These are phyloP conservation scores for Lachancea sp. DNA, from an alignment of 805 yeast genomes.

Conservation along the genomic window DNA sequence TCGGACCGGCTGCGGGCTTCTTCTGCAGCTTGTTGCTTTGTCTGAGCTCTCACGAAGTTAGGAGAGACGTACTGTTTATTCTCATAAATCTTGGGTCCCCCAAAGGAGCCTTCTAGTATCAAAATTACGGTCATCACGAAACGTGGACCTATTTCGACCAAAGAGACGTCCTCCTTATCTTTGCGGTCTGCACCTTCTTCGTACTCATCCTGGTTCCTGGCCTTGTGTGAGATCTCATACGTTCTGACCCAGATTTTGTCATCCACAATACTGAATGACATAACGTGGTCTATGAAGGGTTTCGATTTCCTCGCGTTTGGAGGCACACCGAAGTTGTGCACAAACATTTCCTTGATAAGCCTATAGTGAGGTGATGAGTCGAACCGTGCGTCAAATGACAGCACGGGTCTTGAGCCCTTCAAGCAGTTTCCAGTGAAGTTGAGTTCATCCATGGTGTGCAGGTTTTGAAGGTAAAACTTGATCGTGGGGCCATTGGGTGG, in stretches of 20 bases:
- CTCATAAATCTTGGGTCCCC: constrained; percentile 96
- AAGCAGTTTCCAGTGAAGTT: constrained; percentile 95
- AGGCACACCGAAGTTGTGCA: constrained; percentile 89
- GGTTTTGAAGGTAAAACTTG: constrained; percentile 87
- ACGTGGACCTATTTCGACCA: constrained; percentile 96
- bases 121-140: constrained; percentile 88
- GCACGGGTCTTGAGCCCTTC: constrained; percentile 89
- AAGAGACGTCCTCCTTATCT: constrained; percentile 53
- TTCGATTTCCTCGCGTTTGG: constrained; percentile 86
- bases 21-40: constrained; percentile 70
- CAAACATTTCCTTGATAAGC: constrained; percentile 76
- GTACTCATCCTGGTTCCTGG: constrained; percentile 46
- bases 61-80: constrained; percentile 96
- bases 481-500: constrained; percentile 98
- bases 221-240: constrained; percentile 73
- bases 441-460: constrained; percentile 92
- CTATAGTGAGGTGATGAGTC: constrained; percentile 60
- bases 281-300: constrained; percentile 92
- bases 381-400: constrained; percentile 81
- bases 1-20: constrained; percentile 74
- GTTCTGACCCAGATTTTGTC: constrained; percentile 93
- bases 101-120: constrained; percentile 91
- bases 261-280: constrained; percentile 89
- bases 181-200: constrained; percentile 35
- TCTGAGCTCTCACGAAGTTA: constrained; percentile 86